These are phyloP conservation scores for Penicillium sp. DNA, from an alignment of 2,329 filamentous ascomycete species.

Conservation along the genomic window DNA sequence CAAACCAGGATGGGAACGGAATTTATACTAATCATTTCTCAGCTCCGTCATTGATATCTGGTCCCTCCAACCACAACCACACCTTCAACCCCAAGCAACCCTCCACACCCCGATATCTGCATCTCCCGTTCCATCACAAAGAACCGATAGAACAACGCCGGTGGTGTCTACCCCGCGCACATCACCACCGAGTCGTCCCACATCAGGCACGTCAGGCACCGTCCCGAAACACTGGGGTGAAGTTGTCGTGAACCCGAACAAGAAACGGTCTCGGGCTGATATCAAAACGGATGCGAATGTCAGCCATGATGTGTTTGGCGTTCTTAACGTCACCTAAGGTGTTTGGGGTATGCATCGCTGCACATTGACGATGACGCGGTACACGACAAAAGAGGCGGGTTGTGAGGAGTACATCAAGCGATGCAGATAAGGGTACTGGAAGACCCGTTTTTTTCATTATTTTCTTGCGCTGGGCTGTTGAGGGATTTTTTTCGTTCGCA, in stretches of 20 bases:
- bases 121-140: conserved; percentile 19
- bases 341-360: conserved; percentile 9
- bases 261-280: conserved; percentile 31
- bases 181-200: conserved; percentile 13
- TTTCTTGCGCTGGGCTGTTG: conserved; percentile 1
- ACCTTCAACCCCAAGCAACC: conserved; percentile 39
- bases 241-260: conserved; percentile 42
- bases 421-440: conserved; percentile 4
- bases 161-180: conserved; percentile 11
- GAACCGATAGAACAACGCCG: conserved; percentile 12
- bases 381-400: conserved; percentile 9
- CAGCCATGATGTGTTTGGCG: conserved; percentile 40
- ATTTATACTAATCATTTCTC: neutral
- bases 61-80: conserved; percentile 44
- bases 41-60: conserved; percentile 48
- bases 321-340: conserved; percentile 35
- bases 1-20: neutral
- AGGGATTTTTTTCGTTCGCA: conserved; percentile 15
- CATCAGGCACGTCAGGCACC: conserved; percentile 19
- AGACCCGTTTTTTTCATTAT: conserved; percentile 6
- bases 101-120: conserved; percentile 32
- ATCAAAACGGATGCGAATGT: conserved; percentile 23
- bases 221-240: conserved; percentile 46
- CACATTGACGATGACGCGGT: conserved; percentile 14
- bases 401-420: conserved; percentile 1